Percentiles rank a stretch among this genome's conserved stretches.
phyloP scores from a whole-genome alignment of 202 grass and related monocot species.

The Schoenoplectus triqueter region DNA sequence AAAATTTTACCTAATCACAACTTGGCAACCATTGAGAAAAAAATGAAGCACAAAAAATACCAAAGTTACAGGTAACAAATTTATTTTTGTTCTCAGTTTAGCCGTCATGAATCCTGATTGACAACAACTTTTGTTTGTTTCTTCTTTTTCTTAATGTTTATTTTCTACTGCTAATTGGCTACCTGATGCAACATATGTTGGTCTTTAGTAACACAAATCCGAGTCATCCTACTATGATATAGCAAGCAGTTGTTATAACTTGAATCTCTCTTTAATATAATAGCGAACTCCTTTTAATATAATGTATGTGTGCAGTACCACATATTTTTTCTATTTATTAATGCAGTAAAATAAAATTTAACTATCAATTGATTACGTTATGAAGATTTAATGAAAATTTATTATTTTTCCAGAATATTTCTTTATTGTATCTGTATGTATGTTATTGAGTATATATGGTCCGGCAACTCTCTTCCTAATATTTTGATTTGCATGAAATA shows the following conservation, averaged over 20 bases:
- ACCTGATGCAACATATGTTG: slow-evolving; percentile 27
- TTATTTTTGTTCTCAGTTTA: not conserved
- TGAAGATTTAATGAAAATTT: not conserved
- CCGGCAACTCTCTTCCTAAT: not conserved
- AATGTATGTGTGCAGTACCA: not conserved
- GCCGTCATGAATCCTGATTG: slow-evolving; percentile 8
- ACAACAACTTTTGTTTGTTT: not conserved
- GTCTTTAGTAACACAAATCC: slow-evolving; percentile 19
- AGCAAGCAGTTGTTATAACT: not conserved
- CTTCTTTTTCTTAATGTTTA: not conserved
- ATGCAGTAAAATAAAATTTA: not conserved
- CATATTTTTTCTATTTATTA: not conserved
- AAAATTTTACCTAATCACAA: not conserved
- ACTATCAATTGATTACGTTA: not conserved
- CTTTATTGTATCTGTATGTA: not conserved
- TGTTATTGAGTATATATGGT: not conserved
- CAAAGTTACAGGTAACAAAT: not conserved
- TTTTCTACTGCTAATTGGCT: slow-evolving; percentile 25
- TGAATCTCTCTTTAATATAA: not conserved
- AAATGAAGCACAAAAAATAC: not conserved
- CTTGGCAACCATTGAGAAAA: not conserved
- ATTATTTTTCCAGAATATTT: not conserved
- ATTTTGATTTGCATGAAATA: not conserved
- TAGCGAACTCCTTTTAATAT: not conserved
- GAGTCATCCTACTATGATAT: not conserved